Evolutionary conservation across 805 yeast genomes (phyloP).

Genomic region (Saturnispora dispora): DNA sequence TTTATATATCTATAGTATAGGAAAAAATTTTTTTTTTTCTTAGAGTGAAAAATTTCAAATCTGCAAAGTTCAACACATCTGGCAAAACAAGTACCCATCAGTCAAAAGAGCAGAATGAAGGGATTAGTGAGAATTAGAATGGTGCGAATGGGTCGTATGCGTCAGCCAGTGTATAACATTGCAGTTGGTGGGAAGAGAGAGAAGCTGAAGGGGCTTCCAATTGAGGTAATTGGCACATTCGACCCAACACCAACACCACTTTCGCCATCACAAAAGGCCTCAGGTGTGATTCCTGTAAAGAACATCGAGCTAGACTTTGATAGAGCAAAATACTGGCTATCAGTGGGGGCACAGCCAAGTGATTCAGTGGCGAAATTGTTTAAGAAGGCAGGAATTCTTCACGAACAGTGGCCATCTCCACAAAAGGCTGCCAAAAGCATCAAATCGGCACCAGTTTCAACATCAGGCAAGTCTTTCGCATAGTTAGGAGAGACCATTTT

Average conservation of each 20-base stretch:
- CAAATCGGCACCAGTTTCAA: conserved; percentile 12
- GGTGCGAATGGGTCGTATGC: conserved; percentile 86
- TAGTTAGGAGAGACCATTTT: conserved; percentile 2
- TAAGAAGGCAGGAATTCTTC: conserved; percentile 66
- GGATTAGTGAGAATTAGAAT: conserved; percentile 80
- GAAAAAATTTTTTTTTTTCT: background rate
- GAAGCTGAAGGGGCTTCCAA: conserved; percentile 84
- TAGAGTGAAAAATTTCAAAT: background rate
- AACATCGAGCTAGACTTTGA: conserved; percentile 78
- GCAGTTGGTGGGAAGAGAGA: conserved; percentile 70
- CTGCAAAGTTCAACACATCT: background rate
- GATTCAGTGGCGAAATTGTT: conserved; percentile 70
- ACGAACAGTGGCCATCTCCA: conserved; percentile 51
- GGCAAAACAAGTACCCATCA: background rate
- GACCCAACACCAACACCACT: conserved; percentile 72
- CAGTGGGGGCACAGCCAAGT: conserved; percentile 94
- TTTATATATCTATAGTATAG: background rate
- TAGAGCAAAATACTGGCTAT: conserved; percentile 91
- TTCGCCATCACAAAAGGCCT: conserved; percentile 48
- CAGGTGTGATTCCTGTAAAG: conserved; percentile 54
- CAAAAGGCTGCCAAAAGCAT: conserved; percentile 15
- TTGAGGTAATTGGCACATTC: conserved; percentile 92
- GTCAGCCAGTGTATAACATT: conserved; percentile 83
- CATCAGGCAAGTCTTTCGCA: conserved; percentile 21
- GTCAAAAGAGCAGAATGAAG: conserved; percentile 31